phyloP scores from a whole-genome alignment of 2,329 filamentous ascomycete genomes.

The Colletotrichum musae region DNA sequence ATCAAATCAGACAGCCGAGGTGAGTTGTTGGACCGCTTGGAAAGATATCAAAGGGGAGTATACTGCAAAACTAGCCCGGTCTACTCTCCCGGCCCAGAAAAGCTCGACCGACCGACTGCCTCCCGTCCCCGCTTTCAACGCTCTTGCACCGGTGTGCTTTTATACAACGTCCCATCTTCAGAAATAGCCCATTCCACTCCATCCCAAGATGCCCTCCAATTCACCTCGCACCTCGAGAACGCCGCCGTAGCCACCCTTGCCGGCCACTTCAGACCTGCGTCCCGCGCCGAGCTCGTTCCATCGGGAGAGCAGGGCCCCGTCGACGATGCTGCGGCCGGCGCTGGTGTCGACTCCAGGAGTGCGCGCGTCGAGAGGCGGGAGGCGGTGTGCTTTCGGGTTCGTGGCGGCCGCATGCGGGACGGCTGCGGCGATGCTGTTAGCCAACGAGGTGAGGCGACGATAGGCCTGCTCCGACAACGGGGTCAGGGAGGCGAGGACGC shows the following conservation, averaged over 20 bases:
- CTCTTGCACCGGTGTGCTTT: background rate
- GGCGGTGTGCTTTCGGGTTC: constrained; percentile 86
- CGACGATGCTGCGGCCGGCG: constrained; percentile 78
- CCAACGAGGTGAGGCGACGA: constrained; percentile 84
- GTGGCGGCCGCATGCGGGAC: constrained; percentile 84
- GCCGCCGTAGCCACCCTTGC: constrained; percentile 77
- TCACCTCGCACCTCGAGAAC: constrained; percentile 79
- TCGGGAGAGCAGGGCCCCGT: constrained; percentile 81
- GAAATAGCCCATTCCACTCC: constrained; percentile 74
- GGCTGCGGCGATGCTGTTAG: constrained; percentile 83
- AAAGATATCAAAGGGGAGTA: background rate
- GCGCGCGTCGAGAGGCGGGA: constrained; percentile 59
- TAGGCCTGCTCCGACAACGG: constrained; percentile 86
- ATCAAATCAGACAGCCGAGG: background rate
- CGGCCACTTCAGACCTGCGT: constrained; percentile 79
- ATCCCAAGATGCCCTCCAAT: constrained; percentile 74
- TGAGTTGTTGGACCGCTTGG: background rate
- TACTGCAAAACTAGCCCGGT: background rate
- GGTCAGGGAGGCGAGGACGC: constrained; percentile 82
- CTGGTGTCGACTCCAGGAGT: constrained; percentile 70
- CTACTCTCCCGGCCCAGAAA: background rate
- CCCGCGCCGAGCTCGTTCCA: constrained; percentile 84
- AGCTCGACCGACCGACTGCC: background rate
- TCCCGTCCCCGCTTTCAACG: background rate
- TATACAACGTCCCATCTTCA: constrained; percentile 41